Evolutionary conservation across 2,329 filamentous ascomycete genomes (phyloP), one percentile per base, ranked within the genome.

Genomic region (Sporothrix phasma): DNA sequence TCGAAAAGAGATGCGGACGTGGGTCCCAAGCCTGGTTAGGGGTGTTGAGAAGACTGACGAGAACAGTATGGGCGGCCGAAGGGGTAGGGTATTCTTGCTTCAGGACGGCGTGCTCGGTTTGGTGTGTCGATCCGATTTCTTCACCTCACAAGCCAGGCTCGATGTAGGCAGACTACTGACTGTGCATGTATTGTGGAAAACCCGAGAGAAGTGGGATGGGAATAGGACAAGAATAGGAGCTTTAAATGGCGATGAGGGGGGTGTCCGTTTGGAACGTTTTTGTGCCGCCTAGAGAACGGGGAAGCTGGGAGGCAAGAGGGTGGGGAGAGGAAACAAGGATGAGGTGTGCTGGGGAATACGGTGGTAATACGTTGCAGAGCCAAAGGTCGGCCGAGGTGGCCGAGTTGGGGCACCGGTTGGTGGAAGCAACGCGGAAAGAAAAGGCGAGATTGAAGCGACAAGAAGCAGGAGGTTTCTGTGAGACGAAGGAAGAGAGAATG

Each of bases 41-140:
- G 46, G 34, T 4, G 19, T 51, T 1, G 34, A 13, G 8, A 10
- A 26, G 11, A 45, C 24, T 51, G 34, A 62, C 10, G 39, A 5
- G 34, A 60, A 53, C n/a, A 19, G 31, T 29, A 43, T 37, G 37
- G 39, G 26, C n/a, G 22, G 56, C 19, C 11, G 19, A 19, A 37
- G n/a, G 26, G 11, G 46, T 49, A 29, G 49, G 47, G 22, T 62
- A 62, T 53, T 2, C 19, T 31, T 61, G 65, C 62, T 45, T 63
- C 19, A 53, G 29, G 46, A 62, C 45, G 62, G 51, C 65, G 63
- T 62, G 64, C 68, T 41, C 24, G 24, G 68, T 63, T 67, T 69
- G 68, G 68, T 62, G 65, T 51, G 69, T 66, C 66, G 69, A 71
- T 71, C 70, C 68, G 67, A 68, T 69, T 68, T 67, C 65, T 64